A percentile compares a stretch with the other conserved stretches of the same genome.
Conservation (phyloP, 257 asterid species). For the Solanum acaule region DNA sequence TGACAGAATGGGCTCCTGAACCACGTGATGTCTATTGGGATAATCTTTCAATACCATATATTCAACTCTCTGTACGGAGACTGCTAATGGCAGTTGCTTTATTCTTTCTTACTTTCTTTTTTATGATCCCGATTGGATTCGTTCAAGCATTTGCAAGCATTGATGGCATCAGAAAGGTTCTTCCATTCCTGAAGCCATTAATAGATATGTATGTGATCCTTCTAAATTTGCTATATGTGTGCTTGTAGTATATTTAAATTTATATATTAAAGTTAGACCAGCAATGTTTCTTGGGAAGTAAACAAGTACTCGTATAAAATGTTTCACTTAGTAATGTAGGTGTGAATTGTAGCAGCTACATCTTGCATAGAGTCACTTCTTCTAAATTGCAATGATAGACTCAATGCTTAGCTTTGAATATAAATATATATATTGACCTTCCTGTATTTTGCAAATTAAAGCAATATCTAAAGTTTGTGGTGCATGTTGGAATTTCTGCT, state of each 20-base stretch:
- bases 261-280: not conserved
- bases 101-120: constrained; percentile 77
- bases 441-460: not conserved
- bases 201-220: constrained; percentile 39
- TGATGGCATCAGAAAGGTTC: constrained; percentile 56
- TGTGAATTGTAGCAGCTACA: not conserved
- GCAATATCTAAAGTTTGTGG: not conserved
- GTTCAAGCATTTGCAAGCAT: constrained; percentile 82
- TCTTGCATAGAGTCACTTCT: not conserved
- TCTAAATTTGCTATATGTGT: not conserved
- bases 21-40: constrained; percentile 87
- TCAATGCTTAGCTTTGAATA: not conserved
- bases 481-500: not conserved
- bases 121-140: constrained; percentile 82
- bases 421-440: not conserved
- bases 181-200: constrained; percentile 60
- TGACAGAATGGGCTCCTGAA: constrained; percentile 93
- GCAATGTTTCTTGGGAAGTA: not conserved
- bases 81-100: constrained; percentile 41
- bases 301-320: not conserved
- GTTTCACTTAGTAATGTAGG: not conserved
- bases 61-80: constrained; percentile 45
- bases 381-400: not conserved
- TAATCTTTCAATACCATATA: constrained; percentile 68
- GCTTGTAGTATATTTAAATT: not conserved